Percentiles rank a stretch among this genome's conserved stretches.
phyloP scores from a whole-genome alignment of 164 flowering plant species.

The Cinnamomum chago region DNA sequence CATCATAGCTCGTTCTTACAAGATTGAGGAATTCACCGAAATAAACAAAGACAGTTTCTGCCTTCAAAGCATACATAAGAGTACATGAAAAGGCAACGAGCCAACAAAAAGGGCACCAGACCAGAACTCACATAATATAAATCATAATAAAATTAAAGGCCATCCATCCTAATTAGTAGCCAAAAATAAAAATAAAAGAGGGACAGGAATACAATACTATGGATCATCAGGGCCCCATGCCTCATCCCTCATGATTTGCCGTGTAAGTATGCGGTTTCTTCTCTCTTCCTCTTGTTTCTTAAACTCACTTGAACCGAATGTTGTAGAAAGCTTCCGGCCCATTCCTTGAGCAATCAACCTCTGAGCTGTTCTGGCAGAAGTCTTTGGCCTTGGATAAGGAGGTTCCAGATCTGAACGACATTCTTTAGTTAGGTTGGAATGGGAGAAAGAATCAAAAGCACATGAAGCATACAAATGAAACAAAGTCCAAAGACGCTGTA shows the following conservation, averaged over 20 bases:
- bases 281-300: conserved; percentile 81
- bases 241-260: conserved; percentile 71
- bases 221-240: conserved; percentile 82
- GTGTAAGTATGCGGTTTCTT: conserved; percentile 52
- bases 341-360: conserved; percentile 86
- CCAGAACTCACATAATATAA: too few species aligned
- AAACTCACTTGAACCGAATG: conserved; percentile 58
- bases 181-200: too few species aligned
- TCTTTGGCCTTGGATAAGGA: conserved; percentile 75
- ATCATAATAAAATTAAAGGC: too few species aligned
- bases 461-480: neutral
- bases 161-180: too few species aligned
- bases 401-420: conserved; percentile 67
- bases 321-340: conserved; percentile 62
- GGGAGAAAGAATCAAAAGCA: neutral
- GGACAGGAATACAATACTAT: neutral
- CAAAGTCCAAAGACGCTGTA: too few species aligned
- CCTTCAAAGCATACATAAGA: too few species aligned
- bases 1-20: too few species aligned
- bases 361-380: conserved; percentile 84
- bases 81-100: too few species aligned
- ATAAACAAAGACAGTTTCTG: too few species aligned
- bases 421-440: neutral
- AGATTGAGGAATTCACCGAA: too few species aligned
- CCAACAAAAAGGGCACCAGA: too few species aligned